Percentiles rank a stretch among this genome's conserved stretches.
Conservation (phyloP, 1,284 basidiomycete genomes). For the Ustanciosporium gigantosporum region DNA sequence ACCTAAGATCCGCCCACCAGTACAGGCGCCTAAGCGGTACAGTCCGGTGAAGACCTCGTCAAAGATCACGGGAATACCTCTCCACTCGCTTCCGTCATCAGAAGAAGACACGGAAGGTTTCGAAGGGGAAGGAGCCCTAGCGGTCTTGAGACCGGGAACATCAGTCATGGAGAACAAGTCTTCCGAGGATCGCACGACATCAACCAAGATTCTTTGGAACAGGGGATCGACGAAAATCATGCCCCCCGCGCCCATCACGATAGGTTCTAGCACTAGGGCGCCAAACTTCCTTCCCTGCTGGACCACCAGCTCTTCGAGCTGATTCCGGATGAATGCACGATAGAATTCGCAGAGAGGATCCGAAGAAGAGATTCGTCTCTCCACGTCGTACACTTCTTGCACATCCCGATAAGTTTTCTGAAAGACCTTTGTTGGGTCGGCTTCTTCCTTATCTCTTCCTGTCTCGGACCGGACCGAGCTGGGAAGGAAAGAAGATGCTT, state of each 20-base stretch:
- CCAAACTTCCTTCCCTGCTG: constrained; percentile 63
- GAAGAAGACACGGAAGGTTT: constrained; percentile 9
- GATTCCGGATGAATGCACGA: constrained; percentile 67
- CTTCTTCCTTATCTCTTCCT: no score
- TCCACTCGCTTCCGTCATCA: constrained; percentile 66
- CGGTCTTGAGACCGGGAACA: constrained; percentile 29
- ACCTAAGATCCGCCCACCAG: constrained; percentile 41
- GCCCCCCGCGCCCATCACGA: constrained; percentile 92
- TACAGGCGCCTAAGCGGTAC: constrained; percentile 73
- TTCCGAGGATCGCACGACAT: constrained; percentile 71
- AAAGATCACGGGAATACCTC: constrained; percentile 85
- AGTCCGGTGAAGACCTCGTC: constrained; percentile 96
- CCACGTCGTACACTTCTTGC: constrained; percentile 74
- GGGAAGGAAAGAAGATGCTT: not conserved
- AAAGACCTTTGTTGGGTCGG: constrained; percentile 4
- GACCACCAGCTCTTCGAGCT: constrained; percentile 66
- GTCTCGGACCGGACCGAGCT: not conserved
- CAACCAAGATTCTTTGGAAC: constrained; percentile 85
- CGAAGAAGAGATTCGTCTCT: constrained; percentile 68
- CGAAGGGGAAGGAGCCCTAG: not conserved
- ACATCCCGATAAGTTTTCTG: constrained; percentile 59
- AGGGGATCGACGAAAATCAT: constrained; percentile 98
- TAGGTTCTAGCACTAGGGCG: constrained; percentile 85
- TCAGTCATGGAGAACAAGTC: constrained; percentile 63
- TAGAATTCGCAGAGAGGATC: constrained; percentile 70